Evolutionary conservation across 176 grass and related monocot species (phyloP).

Genomic region (Saccharum spontaneum): DNA sequence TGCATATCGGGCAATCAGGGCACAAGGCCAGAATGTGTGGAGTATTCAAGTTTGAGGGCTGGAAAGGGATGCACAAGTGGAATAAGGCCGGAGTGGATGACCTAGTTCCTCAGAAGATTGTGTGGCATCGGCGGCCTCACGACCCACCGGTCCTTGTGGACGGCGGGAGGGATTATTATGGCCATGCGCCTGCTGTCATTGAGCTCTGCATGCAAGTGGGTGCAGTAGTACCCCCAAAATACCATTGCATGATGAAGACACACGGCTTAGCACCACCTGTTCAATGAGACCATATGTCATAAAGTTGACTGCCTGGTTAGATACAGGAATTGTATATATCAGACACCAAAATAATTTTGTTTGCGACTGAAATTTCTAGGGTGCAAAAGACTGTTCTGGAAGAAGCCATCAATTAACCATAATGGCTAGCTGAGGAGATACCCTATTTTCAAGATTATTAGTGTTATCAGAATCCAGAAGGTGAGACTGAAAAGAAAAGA

Average conservation of each 20-base stretch:
- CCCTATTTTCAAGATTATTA: neutral
- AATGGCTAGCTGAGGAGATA: neutral
- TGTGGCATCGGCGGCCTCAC: slow-evolving; percentile 85
- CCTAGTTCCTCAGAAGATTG: slow-evolving; percentile 67
- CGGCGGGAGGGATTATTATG: slow-evolving; percentile 64
- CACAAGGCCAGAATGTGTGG: slow-evolving; percentile 90
- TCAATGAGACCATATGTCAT: neutral
- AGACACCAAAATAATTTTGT: slow-evolving; percentile 2
- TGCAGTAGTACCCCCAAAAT: slow-evolving; percentile 57
- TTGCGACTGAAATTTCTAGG: neutral
- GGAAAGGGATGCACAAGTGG: slow-evolving; percentile 82
- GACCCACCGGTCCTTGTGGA: slow-evolving; percentile 72
- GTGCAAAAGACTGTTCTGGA: neutral
- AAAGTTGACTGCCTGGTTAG: slow-evolving; percentile 4
- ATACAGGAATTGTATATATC: slow-evolving; percentile 27
- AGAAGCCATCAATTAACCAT: neutral
- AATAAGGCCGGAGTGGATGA: slow-evolving; percentile 77
- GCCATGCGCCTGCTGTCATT: slow-evolving; percentile 81
- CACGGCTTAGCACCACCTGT: slow-evolving; percentile 57
- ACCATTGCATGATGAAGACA: slow-evolving; percentile 82
- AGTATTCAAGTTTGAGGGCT: slow-evolving; percentile 75
- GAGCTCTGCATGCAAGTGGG: slow-evolving; percentile 79
- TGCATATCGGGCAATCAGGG: slow-evolving; percentile 75
- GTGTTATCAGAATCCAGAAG: neutral
- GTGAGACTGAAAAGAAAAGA: neutral